phyloP scores from a whole-genome alignment of 441 rosid genomes.

The Populus hybrid region DNA sequence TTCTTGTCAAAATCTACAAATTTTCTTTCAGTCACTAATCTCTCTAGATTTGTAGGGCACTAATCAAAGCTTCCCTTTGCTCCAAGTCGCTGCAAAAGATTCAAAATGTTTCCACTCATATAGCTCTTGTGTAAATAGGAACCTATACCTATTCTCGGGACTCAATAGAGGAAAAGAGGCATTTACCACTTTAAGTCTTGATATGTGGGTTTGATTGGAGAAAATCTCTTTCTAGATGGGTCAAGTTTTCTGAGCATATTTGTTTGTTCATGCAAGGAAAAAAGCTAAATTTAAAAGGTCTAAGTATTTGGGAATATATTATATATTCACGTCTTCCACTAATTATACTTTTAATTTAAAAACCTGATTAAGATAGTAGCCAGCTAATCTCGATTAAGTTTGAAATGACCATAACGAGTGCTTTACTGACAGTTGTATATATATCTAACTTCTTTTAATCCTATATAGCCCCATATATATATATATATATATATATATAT shows the following conservation, averaged over 20 bases:
- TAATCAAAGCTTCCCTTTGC: constrained; percentile 31
- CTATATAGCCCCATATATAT: no score
- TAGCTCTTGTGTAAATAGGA: constrained; percentile 17
- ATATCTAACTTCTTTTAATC: no score
- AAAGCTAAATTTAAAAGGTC: constrained; percentile 21
- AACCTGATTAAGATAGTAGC: constrained; percentile 2
- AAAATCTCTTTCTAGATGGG: no score
- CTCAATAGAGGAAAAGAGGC: constrained; percentile 18
- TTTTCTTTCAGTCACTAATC: constrained; percentile 29
- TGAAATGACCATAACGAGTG: background rate
- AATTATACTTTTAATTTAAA: background rate
- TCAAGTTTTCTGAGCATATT: constrained; percentile 4
- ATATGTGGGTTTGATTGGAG: constrained; percentile 16
- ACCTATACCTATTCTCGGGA: constrained; percentile 20
- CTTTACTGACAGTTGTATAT: no score
- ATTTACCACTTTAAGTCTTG: constrained; percentile 30
- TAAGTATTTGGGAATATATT: constrained; percentile 20
- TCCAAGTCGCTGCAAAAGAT: constrained; percentile 39
- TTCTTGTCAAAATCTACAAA: constrained; percentile 37
- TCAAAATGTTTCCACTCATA: constrained; percentile 40
- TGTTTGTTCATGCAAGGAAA: constrained; percentile 27
- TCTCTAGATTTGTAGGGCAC: constrained; percentile 32
- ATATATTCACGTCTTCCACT: constrained; percentile 25
- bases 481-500: no score
- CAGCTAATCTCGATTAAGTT: constrained; percentile 8